Evolutionary conservation across 768 basidiomycete species (phyloP), one percentile per base, ranked within the genome.

Genomic region (Trametes elegans): DNA sequence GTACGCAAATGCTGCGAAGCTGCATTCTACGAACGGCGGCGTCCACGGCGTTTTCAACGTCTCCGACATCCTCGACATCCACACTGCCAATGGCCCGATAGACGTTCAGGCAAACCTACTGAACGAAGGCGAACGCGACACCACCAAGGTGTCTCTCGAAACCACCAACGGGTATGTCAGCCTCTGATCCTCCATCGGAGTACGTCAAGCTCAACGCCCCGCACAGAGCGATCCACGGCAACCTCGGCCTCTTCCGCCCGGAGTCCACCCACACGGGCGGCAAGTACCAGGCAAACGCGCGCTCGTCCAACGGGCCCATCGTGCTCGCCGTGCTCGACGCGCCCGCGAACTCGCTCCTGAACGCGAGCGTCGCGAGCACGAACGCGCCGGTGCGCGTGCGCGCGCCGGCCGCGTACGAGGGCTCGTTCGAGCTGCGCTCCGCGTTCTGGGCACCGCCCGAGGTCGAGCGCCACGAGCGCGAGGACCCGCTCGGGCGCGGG

Each of bases 101-200:
- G 58, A 65, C 2, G 71, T 72, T 0, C 62, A 67, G 28, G 76
- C 81, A 27, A 68, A 64, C 26, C 49, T 83, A 39, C 38, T 63
- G 13, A 73, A 73, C 46, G 58, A 63, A 8, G 53, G 69, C 31
- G 50, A 61, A 46, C 45, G 49, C 7, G 47, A 64, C 19, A 50
- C 70, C 2, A 63, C 73, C 19, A 53, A 58, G n/a, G 59, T 79
- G 53, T 29, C 44, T 1, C 62, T 79, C 44, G 61, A 57, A 16
- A 77, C 78, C 1, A 68, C 57, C 23, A 81, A 83, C 55, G 73
- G 71, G 81, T 81, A 64, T 27, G 39, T 16, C 18, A 14, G 7
- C 3, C 19, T 14, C 3, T 14, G 39, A 28, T 6, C 19, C 51
- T 8, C 21, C 8, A 34, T 49, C 43, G 32, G 23, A 49, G 23